Percentiles rank a stretch among this genome's conserved stretches.
Evolutionary conservation across 495 filamentous ascomycete species (phyloP).

Genomic region (Aspergillus incahuasiensis): DNA sequence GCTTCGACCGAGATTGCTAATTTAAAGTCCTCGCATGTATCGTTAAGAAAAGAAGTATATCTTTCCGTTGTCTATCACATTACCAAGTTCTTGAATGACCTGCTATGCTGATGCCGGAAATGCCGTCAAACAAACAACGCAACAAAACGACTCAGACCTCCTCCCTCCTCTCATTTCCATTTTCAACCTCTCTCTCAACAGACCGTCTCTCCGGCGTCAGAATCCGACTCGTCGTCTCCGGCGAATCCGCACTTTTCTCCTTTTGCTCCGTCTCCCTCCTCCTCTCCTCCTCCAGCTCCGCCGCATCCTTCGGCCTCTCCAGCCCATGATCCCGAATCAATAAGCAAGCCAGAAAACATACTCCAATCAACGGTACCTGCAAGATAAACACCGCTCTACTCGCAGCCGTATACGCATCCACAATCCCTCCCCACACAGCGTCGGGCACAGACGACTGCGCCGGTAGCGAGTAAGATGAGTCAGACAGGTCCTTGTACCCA

Average conservation of each 20-base stretch:
- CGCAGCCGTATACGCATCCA: conserved; percentile 48
- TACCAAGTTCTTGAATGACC: too few relatives aligned
- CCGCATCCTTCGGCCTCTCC: conserved; percentile 44
- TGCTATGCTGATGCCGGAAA: neutral
- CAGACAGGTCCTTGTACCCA: conserved; percentile 34
- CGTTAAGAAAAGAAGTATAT: too few relatives aligned
- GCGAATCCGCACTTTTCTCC: conserved; percentile 7
- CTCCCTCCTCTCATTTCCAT: neutral
- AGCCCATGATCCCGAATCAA: conserved; percentile 53
- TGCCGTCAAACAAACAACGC: neutral
- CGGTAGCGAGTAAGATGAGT: conserved; percentile 42
- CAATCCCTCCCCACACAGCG: conserved; percentile 37
- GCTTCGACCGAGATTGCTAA: too few relatives aligned
- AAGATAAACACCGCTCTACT: conserved; percentile 51
- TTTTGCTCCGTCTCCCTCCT: conserved; percentile 21
- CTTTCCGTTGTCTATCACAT: too few relatives aligned
- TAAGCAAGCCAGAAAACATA: conserved; percentile 47
- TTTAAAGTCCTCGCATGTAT: too few relatives aligned
- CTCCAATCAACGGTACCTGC: conserved; percentile 51
- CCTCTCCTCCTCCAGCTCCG: conserved; percentile 21
- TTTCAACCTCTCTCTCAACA: neutral
- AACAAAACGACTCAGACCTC: neutral
- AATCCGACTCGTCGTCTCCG: neutral
- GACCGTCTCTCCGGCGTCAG: neutral
- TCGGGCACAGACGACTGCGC: conserved; percentile 26